Conservation (phyloP, 2,329 filamentous ascomycete genomes). For the Myriosclerotinia curreyana region DNA sequence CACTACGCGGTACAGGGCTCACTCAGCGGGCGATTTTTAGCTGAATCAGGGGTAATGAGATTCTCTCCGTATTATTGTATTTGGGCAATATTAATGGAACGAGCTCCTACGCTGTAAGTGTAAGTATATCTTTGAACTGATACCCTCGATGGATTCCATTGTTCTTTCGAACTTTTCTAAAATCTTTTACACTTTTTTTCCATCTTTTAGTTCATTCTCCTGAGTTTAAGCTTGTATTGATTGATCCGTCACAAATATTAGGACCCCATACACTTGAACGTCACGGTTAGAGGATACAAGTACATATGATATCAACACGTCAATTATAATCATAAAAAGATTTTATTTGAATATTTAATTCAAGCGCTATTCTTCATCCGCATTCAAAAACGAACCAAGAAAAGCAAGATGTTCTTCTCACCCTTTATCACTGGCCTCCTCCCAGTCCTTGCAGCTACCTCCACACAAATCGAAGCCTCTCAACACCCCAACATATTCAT, state of each 20-base stretch:
- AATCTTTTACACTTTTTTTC: background rate
- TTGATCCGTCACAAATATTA: conserved; percentile 2
- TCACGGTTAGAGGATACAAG: background rate
- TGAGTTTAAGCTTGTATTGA: background rate
- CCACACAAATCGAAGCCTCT: background rate
- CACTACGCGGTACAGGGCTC: conserved; percentile 9
- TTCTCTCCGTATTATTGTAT: background rate
- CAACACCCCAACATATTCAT: conserved; percentile 17
- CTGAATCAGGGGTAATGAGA: conserved; percentile 18
- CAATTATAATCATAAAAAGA: background rate
- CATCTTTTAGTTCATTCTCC: background rate
- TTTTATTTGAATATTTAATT: background rate
- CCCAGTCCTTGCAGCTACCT: conserved; percentile 17
- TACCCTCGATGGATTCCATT: background rate
- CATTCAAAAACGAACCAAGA: background rate
- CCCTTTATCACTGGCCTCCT: conserved; percentile 17
- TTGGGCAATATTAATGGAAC: background rate
- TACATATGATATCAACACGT: background rate
- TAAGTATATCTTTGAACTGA: background rate
- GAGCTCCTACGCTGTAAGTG: background rate
- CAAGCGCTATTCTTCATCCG: background rate
- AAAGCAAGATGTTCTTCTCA: conserved; percentile 19
- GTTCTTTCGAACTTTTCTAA: background rate
- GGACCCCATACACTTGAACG: background rate
- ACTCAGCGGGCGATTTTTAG: background rate